A percentile compares a stretch with the other conserved stretches of the same genome.
These are phyloP conservation scores for Quercus wislizeni DNA, from an alignment of 306 rosid species.

Conservation along the genomic window DNA sequence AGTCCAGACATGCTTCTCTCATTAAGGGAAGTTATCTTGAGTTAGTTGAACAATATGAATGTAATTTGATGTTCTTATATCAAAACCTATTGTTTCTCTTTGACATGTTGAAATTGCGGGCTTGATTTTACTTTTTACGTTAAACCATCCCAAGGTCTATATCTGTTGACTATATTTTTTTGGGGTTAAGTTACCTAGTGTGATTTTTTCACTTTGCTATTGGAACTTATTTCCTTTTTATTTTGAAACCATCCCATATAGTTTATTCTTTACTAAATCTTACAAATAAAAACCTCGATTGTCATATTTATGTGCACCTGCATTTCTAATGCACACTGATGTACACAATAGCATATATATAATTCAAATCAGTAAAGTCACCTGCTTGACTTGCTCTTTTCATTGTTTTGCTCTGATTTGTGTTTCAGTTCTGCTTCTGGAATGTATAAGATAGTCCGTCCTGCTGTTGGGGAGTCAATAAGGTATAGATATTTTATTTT, in stretches of 20 bases:
- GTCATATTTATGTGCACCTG: not conserved
- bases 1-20: not conserved
- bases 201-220: no score
- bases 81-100: not conserved
- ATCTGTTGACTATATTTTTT: no score
- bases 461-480: constrained; percentile 92
- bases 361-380: not conserved
- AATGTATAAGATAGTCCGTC: constrained; percentile 82
- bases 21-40: not conserved
- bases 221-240: no score
- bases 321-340: not conserved
- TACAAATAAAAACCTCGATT: not conserved
- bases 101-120: not conserved
- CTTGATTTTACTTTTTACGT: not conserved
- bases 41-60: no score
- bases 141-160: not conserved
- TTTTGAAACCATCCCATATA: no score
- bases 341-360: not conserved
- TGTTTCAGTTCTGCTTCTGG: constrained; percentile 80
- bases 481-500: constrained; percentile 40
- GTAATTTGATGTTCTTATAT: not conserved
- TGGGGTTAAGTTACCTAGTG: no score
- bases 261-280: no score
- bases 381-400: constrained; percentile 1
- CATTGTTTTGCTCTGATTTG: constrained; percentile 16